Percentiles rank a stretch among this genome's conserved stretches.
Conservation (phyloP, 2,329 filamentous ascomycete species). For the Penicillium sp. region DNA sequence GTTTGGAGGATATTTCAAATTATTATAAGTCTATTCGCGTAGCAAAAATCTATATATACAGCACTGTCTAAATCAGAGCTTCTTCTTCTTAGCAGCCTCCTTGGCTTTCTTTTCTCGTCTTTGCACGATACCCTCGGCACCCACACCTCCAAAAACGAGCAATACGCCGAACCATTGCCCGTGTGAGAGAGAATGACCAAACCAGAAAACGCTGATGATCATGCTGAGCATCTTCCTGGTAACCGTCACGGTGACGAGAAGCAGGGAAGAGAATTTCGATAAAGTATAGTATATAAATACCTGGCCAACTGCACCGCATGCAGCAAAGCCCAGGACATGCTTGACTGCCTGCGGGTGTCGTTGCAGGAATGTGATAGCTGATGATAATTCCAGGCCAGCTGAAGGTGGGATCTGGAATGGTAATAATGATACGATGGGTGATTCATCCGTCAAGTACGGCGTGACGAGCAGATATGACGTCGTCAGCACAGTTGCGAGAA, state of each 20-base stretch:
- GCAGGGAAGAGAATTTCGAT: constrained; percentile 82
- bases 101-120: constrained; percentile 80
- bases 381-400: constrained; percentile 69
- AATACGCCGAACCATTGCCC: constrained; percentile 94
- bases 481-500: constrained; percentile 78
- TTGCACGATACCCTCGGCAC: constrained; percentile 79
- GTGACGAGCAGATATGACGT: constrained; percentile 69
- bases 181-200: constrained; percentile 78
- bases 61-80: constrained; percentile 17
- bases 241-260: constrained; percentile 93
- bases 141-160: constrained; percentile 92
- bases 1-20: too few relatives aligned
- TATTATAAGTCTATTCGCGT: not conserved
- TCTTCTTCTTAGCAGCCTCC: constrained; percentile 56
- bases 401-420: constrained; percentile 57
- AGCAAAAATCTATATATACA: constrained; percentile 1
- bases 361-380: constrained; percentile 76
- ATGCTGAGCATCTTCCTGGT: constrained; percentile 99
- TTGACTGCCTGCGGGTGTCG: constrained; percentile 76
- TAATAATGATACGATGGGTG: constrained; percentile 61
- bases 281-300: constrained; percentile 98
- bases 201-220: constrained; percentile 92
- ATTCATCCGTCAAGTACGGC: constrained; percentile 66
- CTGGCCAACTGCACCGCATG: constrained; percentile 88
- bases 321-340: constrained; percentile 85